Evolutionary conservation across 2,329 filamentous ascomycete species (phyloP).

Genomic region (Myriosclerotinia scirpicola): DNA sequence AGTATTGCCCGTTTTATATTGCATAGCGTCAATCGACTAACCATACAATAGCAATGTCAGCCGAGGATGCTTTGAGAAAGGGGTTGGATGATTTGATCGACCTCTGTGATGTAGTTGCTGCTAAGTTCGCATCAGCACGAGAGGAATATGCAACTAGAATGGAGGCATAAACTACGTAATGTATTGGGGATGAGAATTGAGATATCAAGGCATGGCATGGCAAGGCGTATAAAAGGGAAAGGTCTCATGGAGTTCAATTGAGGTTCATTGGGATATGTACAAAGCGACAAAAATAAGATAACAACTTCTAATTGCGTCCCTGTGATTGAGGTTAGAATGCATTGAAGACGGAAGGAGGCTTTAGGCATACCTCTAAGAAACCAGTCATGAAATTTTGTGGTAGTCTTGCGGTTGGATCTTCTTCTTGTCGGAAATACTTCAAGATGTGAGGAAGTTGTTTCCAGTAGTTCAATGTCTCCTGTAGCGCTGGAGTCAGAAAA

Average conservation of each 20-base stretch:
- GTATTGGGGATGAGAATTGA: conserved; percentile 16
- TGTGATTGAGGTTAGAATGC: conserved; percentile 46
- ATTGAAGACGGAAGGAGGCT: conserved; percentile 80
- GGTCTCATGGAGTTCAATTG: conserved; percentile 30
- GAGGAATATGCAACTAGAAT: conserved; percentile 46
- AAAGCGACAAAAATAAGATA: conserved; percentile 34
- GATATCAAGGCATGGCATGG: conserved; percentile 30
- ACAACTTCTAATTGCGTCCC: conserved; percentile 39
- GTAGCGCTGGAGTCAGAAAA: conserved; percentile 21
- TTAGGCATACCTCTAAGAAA: conserved; percentile 72
- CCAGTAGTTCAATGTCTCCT: conserved; percentile 99
- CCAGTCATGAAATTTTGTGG: conserved; percentile 90
- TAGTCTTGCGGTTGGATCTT: conserved; percentile 71
- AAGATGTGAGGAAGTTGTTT: conserved; percentile 95
- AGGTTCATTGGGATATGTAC: conserved; percentile 41
- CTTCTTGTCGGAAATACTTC: conserved; percentile 93
- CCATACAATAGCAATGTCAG: conserved; percentile 64
- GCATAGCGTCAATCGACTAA: conserved; percentile 25
- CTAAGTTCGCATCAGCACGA: conserved; percentile 75
- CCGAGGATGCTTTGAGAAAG: conserved; percentile 84
- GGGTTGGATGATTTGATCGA: conserved; percentile 86
- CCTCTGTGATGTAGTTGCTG: conserved; percentile 88
- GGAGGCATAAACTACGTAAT: conserved; percentile 22
- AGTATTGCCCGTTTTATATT: conserved; percentile 38
- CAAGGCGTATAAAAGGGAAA: conserved; percentile 35